Conservation (phyloP, 305 asterid species). For the Andrographis paniculata region DNA sequence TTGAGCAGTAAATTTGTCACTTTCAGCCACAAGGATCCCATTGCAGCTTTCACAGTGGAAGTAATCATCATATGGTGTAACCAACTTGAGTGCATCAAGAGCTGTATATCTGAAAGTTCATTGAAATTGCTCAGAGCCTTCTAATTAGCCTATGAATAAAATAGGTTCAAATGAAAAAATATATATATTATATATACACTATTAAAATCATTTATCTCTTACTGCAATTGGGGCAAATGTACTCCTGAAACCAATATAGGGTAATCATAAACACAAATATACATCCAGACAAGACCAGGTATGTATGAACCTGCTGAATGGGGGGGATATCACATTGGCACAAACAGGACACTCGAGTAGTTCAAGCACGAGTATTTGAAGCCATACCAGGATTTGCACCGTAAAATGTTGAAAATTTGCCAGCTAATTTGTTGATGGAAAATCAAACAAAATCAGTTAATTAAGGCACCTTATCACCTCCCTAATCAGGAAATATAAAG, state of each 20-base stretch:
- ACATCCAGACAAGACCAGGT: not conserved
- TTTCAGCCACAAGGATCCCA: constrained; percentile 73
- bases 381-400: constrained; percentile 37
- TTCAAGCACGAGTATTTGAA: constrained; percentile 59
- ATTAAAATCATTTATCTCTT: constrained; percentile 40
- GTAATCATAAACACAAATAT: constrained; percentile 5
- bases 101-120: constrained; percentile 74
- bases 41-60: constrained; percentile 90
- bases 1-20: constrained; percentile 62
- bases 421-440: too few relatives aligned
- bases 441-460: too few relatives aligned
- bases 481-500: too few relatives aligned
- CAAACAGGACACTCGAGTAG: constrained; percentile 78
- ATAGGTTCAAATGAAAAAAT: not conserved
- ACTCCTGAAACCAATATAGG: constrained; percentile 47
- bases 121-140: constrained; percentile 14
- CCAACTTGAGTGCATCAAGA: constrained; percentile 69
- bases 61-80: constrained; percentile 58
- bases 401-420: constrained; percentile 30
- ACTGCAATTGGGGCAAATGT: constrained; percentile 78
- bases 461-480: too few relatives aligned
- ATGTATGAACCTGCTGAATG: constrained; percentile 69
- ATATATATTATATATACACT: not conserved
- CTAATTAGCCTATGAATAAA: constrained; percentile 6
- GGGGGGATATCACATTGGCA: constrained; percentile 66